Base-by-base conservation (phyloP, 2,329 filamentous ascomycete genomes). In the Claviceps africana region DNA sequence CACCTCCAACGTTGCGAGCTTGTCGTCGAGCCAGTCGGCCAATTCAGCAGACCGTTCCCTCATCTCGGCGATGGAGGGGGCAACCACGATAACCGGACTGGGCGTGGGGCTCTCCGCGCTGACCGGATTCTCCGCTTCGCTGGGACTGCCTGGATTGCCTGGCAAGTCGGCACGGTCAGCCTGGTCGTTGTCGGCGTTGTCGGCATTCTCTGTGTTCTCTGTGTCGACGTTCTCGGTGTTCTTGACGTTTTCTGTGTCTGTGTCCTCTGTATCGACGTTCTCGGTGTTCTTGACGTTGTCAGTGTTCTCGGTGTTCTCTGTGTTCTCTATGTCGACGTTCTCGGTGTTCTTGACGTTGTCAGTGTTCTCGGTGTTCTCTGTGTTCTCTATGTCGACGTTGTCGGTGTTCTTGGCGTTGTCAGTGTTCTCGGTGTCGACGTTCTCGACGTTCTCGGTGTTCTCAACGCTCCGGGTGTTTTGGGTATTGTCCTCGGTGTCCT, bases 1-100 rank as follows among this genome's bases (percentile, higher is more conserved):
- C 30, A 81, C 71, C 15, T 66, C 66, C 54, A 82, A 61, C 15
- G 70, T 68, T 6, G 75, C 75, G 6, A 84, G 68, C 65, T 76
- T 76, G n/a, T 76, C 75, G 56, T 84, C 79, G 56, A 84, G 62
- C 73, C 76, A 80, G 51, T 70, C 67, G 25, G 76, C 77, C 52
- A 83, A 67, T 56, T 82, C 78, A 57, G 79, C 76, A 4, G 78
- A 76, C 53, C 79, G 76, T 53, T 74, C 70, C 53, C 78, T 70
- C 63, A 79, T 72, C 9, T 70, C 69, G 49, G 76, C 70, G 21
- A 79, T 72, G 22, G 70, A 74, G 2, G 70, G 70, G 2, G 72
- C 66, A 3, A 67, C 62, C n/a, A 62, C 62, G 54, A 67, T 68
- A 30, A 67, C 64, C 40, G 62, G 64, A 54, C 65, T 72, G 33